Conservation (phyloP, 2,329 filamentous ascomycete species). For the Colletotrichum noveboracense region DNA sequence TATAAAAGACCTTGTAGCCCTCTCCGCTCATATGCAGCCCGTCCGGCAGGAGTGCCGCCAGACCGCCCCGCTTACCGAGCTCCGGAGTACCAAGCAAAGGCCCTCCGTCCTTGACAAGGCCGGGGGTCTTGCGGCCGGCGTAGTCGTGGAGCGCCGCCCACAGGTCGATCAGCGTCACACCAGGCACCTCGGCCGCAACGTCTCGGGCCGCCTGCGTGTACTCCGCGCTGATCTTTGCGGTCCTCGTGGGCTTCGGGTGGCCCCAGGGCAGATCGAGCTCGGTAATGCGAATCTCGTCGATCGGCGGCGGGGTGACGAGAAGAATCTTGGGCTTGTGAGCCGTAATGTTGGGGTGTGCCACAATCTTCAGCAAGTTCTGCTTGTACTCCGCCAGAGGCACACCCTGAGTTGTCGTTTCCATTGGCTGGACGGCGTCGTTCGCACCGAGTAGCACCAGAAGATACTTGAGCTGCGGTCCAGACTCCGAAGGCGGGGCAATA, state of each 20-base stretch:
- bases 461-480: constrained; percentile 67
- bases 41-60: constrained; percentile 59
- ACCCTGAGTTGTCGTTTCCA: constrained; percentile 71
- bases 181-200: constrained; percentile 72
- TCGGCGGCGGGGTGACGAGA: constrained; percentile 80
- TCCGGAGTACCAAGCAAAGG: constrained; percentile 55
- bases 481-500: constrained; percentile 67
- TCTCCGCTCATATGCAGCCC: constrained; percentile 62
- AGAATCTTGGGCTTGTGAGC: constrained; percentile 77
- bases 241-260: constrained; percentile 46
- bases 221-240: constrained; percentile 54
- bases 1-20: constrained; percentile 59
- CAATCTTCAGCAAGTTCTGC: constrained; percentile 72
- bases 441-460: constrained; percentile 83
- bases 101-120: constrained; percentile 55
- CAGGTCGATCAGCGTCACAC: constrained; percentile 76
- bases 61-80: constrained; percentile 54
- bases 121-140: constrained; percentile 62
- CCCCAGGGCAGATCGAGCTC: constrained; percentile 50
- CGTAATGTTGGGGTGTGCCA: constrained; percentile 72
- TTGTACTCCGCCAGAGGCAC: constrained; percentile 79
- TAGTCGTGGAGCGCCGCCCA: constrained; percentile 79
- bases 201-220: constrained; percentile 66
- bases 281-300: constrained; percentile 75
- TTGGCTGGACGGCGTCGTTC: constrained; percentile 81